Base-by-base conservation (phyloP, 345 rosid genomes). In the Salix viminalis region DNA sequence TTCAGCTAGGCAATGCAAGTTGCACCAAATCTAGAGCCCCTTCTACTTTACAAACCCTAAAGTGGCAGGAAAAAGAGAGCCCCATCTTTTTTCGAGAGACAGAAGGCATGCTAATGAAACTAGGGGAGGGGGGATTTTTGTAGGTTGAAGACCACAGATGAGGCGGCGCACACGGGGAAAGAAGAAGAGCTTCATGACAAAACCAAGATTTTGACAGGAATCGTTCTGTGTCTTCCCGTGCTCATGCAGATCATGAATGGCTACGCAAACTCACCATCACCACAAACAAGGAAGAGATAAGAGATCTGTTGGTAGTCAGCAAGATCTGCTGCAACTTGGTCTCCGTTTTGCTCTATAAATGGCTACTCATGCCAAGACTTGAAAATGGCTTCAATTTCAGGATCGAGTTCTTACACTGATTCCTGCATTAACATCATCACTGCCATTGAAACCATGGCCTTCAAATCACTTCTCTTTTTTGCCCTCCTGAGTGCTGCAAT, bases 281-380 rank as follows among this genome's bases (percentile, higher is more conserved):
- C 18, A 64, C 26, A 42, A 18, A 32, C 19, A 4, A 54, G 36
- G 12, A 75, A 18, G 4, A 65, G 37, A 28, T 28, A 14, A 3
- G 50, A 46, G 18, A 46, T 1, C 16, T 14, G 50, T 14, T 39
- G 50, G 0, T 39, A 77, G 72, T 74, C 77, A 65, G 68, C 62
- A 72, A 66, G 42, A 19, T 67, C 78, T 73, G 75, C 86, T 19
- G 54, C 86, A 83, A 84, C 69, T 81, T 81, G 86, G n/a, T 42
- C 73, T 77, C 68, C 24, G 37, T 34, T 3, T 2, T 69, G 23
- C 61, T 71, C 86, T 83, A 87, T 83, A 84, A 79, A 83, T 76
- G 73, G 66, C 12, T n/a, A 5, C 32, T 4, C 6, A 7, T 11
- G 6, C 24, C 13, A 4, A 2, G 18, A 46, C 50, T 46, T 3